Base-by-base conservation (phyloP, 139 green algal genomes). In the Pseudopediastrum boryanum region DNA sequence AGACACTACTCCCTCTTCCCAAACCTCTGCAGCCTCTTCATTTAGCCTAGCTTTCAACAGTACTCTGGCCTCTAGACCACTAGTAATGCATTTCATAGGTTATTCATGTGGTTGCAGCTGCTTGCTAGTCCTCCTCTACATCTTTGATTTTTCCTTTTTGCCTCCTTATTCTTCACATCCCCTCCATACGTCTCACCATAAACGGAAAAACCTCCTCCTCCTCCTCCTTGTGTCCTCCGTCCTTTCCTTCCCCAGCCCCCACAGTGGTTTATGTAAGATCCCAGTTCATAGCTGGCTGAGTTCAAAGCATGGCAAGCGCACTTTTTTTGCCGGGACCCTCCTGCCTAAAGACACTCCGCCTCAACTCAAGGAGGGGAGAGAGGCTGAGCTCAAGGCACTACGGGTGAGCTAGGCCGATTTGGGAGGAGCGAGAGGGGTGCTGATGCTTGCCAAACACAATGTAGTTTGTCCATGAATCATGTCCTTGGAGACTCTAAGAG, bases 261-360 rank as follows among this genome's bases (percentile, higher is more conserved):
- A 66, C 51, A 36, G 56, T 52, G 70, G 70, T 27, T 7, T 25
- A n/a, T 35, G 58, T 68, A 43, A 33, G 19, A 29, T 83, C 54
- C 58, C 68, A 10, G 46, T 75, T 2, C 35, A 78, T n/a, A 71
- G 42, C 56, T 78, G 68, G 67, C 59, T 83, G 9, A 78, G 68
- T 19, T 72, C 50, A 2, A 41, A 66, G n/a, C 77, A 83, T 8
- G 77, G 42, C n/a, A 70, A 71, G 68, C 77, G 77, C 44, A 35
- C 66, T 43, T 83, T 78, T 68, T 83, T 83, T 71, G 48, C 36
- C 2, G 67, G 67, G 21, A n/a, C 67, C 21, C 78, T 61, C 67
- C 77, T 83, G 67, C 77, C 77, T 43, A 64, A 73, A 23, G 43
- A 78, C 52, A 83, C 77, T 1, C 77, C 77, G 0, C 25, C 33